These are phyloP conservation scores for Aspergillus puulaauensis DNA, from an alignment of 2,329 filamentous ascomycete species.

Conservation along the genomic window DNA sequence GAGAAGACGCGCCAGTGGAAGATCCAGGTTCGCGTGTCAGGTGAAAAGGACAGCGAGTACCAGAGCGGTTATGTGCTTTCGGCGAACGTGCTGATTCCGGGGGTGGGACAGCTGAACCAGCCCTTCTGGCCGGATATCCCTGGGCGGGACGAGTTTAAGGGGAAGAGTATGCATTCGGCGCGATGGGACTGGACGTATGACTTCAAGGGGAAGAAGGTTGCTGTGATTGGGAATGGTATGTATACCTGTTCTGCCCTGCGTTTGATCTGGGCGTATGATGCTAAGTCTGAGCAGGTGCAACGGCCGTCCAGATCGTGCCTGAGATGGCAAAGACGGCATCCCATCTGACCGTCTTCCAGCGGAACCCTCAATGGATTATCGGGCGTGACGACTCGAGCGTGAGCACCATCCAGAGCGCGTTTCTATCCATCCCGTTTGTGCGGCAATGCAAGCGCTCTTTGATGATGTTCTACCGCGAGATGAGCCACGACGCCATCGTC, in stretches of 20 bases:
- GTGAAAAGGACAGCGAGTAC: conserved; percentile 58
- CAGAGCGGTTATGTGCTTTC: conserved; percentile 52
- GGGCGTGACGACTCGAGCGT: conserved; percentile 53
- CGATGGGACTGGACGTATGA: conserved; percentile 62
- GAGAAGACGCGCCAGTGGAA: conserved; percentile 53
- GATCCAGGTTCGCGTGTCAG: conserved; percentile 48
- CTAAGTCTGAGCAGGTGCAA: conserved; percentile 45
- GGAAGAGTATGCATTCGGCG: conserved; percentile 57
- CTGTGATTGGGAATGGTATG: conserved; percentile 59
- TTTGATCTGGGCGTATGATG: background rate
- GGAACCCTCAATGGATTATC: conserved; percentile 60
- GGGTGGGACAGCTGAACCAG: conserved; percentile 59
- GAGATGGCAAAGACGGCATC: conserved; percentile 54
- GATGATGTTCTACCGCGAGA: conserved; percentile 58
- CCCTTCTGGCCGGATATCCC: conserved; percentile 52
- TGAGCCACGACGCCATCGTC: conserved; percentile 47
- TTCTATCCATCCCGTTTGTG: conserved; percentile 51
- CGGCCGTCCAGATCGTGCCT: conserved; percentile 59
- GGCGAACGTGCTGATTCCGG: conserved; percentile 58
- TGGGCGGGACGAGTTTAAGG: conserved; percentile 49
- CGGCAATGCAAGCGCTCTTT: conserved; percentile 51
- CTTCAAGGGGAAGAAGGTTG: conserved; percentile 55
- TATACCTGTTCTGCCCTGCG: background rate
- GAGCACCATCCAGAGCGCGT: conserved; percentile 38
- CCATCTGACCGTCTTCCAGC: conserved; percentile 56